Conservation (phyloP, 129 eudicot species). For the Helichrysum umbraculigerum region DNA sequence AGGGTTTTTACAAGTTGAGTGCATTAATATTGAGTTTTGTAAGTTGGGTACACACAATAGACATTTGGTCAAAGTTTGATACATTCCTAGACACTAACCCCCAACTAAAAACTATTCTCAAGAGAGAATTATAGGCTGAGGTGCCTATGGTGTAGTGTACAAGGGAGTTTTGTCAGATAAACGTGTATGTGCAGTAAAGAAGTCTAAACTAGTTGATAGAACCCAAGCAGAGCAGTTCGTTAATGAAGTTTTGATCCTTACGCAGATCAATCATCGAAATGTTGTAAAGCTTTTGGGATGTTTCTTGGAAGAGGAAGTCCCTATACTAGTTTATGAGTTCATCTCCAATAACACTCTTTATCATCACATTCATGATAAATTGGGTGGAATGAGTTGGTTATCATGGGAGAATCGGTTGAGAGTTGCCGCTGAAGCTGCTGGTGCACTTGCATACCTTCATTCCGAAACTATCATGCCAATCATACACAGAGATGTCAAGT, state of each 20-base stretch:
- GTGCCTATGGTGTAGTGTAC: conserved; percentile 12
- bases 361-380: not conserved
- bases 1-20: too few species aligned
- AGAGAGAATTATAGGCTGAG: not conserved
- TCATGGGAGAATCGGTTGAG: too few species aligned
- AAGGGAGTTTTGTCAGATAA: not conserved
- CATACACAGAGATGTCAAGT: too few species aligned
- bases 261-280: not conserved
- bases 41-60: too few species aligned
- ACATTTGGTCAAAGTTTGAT: too few species aligned
- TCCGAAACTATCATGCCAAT: too few species aligned
- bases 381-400: conserved; percentile 10
- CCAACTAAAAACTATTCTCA: not conserved
- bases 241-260: conserved; percentile 3
- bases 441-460: too few species aligned
- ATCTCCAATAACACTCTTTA: not conserved
- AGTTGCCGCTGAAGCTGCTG: too few species aligned
- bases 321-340: not conserved
- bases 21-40: too few species aligned
- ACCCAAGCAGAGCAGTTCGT: conserved; percentile 7
- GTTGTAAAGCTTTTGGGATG: conserved; percentile 6
- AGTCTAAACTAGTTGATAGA: not conserved
- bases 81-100: too few species aligned
- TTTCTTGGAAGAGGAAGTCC: conserved; percentile 10
- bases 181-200: too few species aligned